Evolutionary conservation across 768 basidiomycete genomes (phyloP).

Genomic region (Boletellus ananiceps): DNA sequence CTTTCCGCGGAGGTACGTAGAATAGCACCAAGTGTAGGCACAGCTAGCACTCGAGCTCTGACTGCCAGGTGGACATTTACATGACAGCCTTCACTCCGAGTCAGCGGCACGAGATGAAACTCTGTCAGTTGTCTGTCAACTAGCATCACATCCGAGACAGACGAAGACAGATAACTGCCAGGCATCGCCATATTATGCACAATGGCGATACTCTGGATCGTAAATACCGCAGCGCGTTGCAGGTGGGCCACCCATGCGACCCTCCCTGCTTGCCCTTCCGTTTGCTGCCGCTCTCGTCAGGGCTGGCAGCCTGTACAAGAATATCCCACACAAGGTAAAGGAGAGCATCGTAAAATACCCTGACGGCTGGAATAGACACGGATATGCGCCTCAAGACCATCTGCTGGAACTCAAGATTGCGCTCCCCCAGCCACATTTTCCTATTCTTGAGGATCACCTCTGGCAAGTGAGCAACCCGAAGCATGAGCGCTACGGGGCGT

Average conservation of each 20-base stretch:
- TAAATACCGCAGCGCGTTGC: no score
- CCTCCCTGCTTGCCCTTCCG: conserved; percentile 8
- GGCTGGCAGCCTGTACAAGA: conserved; percentile 9
- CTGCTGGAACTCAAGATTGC: conserved; percentile 53
- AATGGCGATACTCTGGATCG: no score
- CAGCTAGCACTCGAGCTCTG: no score
- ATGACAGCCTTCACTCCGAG: no score
- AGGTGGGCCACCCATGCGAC: conserved; percentile 7
- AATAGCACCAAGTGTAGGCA: no score
- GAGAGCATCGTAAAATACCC: conserved; percentile 56
- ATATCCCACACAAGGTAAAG: conserved; percentile 38
- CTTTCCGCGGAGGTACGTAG: no score
- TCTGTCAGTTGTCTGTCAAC: no score
- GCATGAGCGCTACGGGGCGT: conserved; percentile 50
- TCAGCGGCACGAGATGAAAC: no score
- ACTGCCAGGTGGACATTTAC: no score
- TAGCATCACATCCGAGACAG: no score
- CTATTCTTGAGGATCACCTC: conserved; percentile 45
- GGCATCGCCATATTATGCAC: no score
- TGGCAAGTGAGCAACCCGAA: conserved; percentile 56
- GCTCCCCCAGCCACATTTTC: conserved; percentile 50
- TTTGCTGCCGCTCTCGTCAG: conserved; percentile 10
- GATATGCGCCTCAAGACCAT: conserved; percentile 42
- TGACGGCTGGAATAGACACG: conserved; percentile 43
- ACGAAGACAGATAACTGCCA: no score